A percentile compares a stretch with the other conserved stretches of the same genome.
Evolutionary conservation across 73 alveolate genomes (phyloP).

Genomic region (Paramecium octaurelia): DNA sequence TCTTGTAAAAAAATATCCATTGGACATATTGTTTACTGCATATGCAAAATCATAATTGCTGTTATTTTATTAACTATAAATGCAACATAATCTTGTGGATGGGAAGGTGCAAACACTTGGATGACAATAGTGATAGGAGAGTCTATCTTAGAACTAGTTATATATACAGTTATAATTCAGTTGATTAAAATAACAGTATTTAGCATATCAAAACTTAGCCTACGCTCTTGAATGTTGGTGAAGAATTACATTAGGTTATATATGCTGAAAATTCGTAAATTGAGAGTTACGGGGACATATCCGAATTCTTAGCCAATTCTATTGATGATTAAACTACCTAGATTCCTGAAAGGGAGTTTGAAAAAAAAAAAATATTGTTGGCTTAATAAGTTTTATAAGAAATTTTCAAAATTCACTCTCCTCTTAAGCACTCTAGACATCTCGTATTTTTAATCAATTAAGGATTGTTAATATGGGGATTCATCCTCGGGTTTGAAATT

Average conservation of each 20-base stretch:
- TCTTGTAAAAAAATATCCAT: not conserved
- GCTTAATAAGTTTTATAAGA: not conserved
- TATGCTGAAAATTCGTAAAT: not conserved
- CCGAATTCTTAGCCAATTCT: not conserved
- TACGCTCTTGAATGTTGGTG: not conserved
- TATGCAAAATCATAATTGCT: not conserved
- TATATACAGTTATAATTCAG: not conserved
- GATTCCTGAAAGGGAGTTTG: not conserved
- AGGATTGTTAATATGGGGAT: slow-evolving; percentile 5
- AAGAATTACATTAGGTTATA: slow-evolving; percentile 2
- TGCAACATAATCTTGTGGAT: not conserved
- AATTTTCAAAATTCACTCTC: not conserved
- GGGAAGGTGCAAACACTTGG: slow-evolving; percentile 15
- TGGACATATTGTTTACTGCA: not conserved
- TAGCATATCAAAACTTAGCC: slow-evolving; percentile 24
- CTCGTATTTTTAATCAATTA: not conserved
- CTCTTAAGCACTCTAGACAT: not conserved
- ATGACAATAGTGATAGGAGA: not conserved
- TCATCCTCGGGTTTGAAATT: not conserved
- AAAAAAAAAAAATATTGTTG: not conserved
- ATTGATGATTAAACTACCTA: not conserved
- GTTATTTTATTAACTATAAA: not conserved
- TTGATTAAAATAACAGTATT: not conserved
- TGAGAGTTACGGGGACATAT: not conserved
- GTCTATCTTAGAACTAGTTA: not conserved